Conservation (phyloP, 306 rosid species). For the Trichosanthes truncata region DNA sequence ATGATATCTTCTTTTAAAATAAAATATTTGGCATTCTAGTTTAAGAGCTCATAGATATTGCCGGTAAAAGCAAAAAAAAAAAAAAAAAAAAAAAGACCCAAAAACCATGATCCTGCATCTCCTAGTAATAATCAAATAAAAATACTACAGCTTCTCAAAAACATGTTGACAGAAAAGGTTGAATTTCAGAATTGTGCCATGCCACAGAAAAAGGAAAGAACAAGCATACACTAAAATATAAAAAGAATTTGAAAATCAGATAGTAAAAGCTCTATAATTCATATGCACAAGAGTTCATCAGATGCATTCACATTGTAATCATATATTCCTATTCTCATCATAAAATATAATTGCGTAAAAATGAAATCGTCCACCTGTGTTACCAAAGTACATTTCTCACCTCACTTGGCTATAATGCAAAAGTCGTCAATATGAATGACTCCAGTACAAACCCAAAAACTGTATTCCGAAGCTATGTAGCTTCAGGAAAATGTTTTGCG, state of each 20-base stretch:
- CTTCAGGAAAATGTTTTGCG: slow-evolving; percentile 2
- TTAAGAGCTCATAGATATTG: neutral
- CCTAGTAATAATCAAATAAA: neutral
- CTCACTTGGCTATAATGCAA: neutral
- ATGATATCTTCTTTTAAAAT: neutral
- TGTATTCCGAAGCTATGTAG: neutral
- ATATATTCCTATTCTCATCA: neutral
- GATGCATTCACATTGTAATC: neutral
- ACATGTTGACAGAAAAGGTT: neutral
- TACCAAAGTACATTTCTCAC: neutral
- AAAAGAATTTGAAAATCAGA: neutral
- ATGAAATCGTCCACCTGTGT: neutral
- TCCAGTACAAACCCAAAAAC: neutral
- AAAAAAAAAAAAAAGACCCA: neutral
- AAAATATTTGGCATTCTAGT: neutral
- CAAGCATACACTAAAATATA: neutral
- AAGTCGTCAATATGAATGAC: neutral
- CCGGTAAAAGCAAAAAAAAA: neutral
- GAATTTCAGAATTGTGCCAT: neutral
- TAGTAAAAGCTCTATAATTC: neutral
- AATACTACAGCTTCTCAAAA: neutral
- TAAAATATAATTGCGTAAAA: neutral
- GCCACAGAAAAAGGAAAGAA: neutral
- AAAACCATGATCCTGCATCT: neutral
- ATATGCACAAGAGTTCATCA: neutral